These are phyloP conservation scores for Mentha longifolia DNA, from an alignment of 257 asterid species.

Conservation along the genomic window DNA sequence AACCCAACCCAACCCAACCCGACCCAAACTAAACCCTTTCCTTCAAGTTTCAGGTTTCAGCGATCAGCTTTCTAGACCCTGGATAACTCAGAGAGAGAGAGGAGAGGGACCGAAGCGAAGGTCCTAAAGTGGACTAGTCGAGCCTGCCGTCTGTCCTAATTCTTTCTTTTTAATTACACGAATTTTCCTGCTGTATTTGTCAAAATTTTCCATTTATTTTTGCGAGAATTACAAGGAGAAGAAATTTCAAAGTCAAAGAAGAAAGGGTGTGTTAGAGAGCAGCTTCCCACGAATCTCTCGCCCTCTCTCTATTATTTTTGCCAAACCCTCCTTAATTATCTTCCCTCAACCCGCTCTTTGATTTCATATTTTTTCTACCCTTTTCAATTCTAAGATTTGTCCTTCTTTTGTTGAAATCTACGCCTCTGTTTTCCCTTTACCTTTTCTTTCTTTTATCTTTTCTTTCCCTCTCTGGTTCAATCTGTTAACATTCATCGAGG, in stretches of 20 bases:
- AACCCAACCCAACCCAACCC: too few relatives aligned
- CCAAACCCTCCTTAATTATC: conserved; percentile 29
- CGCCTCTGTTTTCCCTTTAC: conserved; percentile 26
- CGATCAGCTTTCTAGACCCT: conserved; percentile 4
- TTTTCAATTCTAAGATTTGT: conserved; percentile 12
- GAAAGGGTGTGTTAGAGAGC: conserved; percentile 28
- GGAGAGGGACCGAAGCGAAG: not conserved
- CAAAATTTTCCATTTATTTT: not conserved
- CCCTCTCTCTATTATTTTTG: conserved; percentile 15
- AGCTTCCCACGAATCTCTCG: conserved; percentile 31
- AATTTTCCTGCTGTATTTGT: not conserved
- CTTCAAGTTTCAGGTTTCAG: not conserved
- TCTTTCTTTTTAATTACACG: not conserved
- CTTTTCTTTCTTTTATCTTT: conserved; percentile 14
- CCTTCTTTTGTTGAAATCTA: conserved; percentile 23
- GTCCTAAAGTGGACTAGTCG: not conserved
- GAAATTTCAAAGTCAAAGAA: conserved; percentile 53
- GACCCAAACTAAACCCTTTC: not conserved
- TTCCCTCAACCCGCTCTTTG: not conserved
- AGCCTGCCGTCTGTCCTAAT: conserved; percentile 34
- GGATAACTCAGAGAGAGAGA: conserved; percentile 1
- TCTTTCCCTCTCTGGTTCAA: conserved; percentile 12
- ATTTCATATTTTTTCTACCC: not conserved
- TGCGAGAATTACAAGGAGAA: conserved; percentile 32
- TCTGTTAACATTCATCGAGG: not conserved